phyloP scores from a whole-genome alignment of 2,329 filamentous ascomycete species.

The Zymoseptoria tritici region DNA sequence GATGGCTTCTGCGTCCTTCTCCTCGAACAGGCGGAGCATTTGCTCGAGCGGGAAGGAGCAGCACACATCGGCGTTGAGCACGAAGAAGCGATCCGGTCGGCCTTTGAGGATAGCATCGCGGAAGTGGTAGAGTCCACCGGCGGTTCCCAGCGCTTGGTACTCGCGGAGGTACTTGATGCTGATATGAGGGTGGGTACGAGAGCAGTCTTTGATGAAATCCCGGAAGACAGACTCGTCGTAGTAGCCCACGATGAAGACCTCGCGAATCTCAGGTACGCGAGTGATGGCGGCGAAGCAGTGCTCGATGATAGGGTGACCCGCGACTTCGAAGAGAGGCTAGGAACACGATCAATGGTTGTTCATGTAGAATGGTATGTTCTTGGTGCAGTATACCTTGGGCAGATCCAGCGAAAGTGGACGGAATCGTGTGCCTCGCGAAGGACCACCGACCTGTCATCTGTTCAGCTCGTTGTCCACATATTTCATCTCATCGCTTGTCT shows the following conservation, averaged over 20 bases:
- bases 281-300: conserved; percentile 90
- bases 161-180: conserved; percentile 93
- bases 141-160: conserved; percentile 92
- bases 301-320: conserved; percentile 96
- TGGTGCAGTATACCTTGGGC: conserved; percentile 62
- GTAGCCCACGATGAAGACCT: conserved; percentile 97
- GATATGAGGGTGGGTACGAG: conserved; percentile 76
- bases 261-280: conserved; percentile 84
- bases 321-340: conserved; percentile 94
- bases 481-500: neutral
- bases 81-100: conserved; percentile 88
- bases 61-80: conserved; percentile 96
- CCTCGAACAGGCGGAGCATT: conserved; percentile 90
- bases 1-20: conserved; percentile 92
- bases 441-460: conserved; percentile 66
- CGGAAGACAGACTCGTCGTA: conserved; percentile 96
- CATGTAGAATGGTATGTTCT: conserved; percentile 7
- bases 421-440: conserved; percentile 91
- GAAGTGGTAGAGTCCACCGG: conserved; percentile 97
- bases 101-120: conserved; percentile 97
- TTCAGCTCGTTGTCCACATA: neutral
- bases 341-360: neutral
- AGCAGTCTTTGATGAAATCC: conserved; percentile 92
- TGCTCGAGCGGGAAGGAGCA: conserved; percentile 94
- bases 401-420: conserved; percentile 90